Evolutionary conservation across 371 early-diverging fungal species (phyloP).

Genomic region (Cladochytrium tenue): DNA sequence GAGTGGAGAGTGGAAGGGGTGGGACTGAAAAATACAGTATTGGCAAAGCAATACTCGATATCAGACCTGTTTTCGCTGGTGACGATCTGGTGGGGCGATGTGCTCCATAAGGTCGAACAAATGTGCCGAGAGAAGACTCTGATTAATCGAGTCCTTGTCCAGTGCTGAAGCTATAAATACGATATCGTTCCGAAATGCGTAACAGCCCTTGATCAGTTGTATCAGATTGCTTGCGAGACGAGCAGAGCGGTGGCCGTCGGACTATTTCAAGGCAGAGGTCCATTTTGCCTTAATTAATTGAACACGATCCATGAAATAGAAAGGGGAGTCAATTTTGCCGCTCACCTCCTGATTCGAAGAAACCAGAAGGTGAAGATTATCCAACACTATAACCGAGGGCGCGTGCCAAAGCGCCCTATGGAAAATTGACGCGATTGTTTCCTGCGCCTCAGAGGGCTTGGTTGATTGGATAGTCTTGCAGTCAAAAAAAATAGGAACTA

Average conservation of each 20-base stretch:
- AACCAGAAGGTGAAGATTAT: conserved; percentile 51
- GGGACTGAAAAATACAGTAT: too few species aligned
- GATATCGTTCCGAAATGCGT: conserved; percentile 32
- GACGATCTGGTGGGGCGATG: conserved; percentile 69
- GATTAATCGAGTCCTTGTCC: conserved; percentile 67
- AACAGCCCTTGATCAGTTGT: conserved; percentile 18
- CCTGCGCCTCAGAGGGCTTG: conserved; percentile 63
- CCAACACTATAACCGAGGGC: conserved; percentile 45
- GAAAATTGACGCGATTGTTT: conserved; percentile 61
- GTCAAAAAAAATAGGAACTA: conserved; percentile 30
- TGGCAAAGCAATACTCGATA: not conserved
- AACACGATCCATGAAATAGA: too few species aligned
- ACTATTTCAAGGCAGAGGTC: too few species aligned
- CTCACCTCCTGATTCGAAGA: conserved; percentile 79
- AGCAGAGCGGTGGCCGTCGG: conserved; percentile 65
- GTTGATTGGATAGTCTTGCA: conserved; percentile 70
- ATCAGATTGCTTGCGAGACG: conserved; percentile 73
- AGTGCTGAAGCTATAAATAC: conserved; percentile 69
- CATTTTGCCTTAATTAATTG: too few species aligned
- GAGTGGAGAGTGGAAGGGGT: not conserved
- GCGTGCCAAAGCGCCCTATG: conserved; percentile 74
- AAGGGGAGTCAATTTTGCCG: too few species aligned
- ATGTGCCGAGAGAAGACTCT: conserved; percentile 64
- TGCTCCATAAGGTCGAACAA: conserved; percentile 68
- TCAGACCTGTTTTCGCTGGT: conserved; percentile 52